These are phyloP conservation scores for Pestalotiopsis sp. DNA, from an alignment of 2,329 filamentous ascomycete genomes.

Conservation along the genomic window DNA sequence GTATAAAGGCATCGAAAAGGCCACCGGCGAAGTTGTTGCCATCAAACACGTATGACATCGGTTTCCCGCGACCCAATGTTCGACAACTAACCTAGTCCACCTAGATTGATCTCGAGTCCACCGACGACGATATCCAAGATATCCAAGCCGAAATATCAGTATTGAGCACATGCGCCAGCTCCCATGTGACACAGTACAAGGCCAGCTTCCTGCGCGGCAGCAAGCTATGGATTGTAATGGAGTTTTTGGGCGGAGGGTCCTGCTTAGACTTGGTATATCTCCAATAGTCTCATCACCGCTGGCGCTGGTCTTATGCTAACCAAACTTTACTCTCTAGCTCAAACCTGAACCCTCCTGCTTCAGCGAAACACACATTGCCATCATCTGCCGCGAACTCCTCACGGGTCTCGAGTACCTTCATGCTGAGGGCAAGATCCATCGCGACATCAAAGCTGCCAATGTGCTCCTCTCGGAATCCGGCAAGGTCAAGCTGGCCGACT, in stretches of 20 bases:
- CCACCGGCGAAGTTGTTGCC: slow-evolving; percentile 89
- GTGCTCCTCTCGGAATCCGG: slow-evolving; percentile 87
- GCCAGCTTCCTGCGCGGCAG: slow-evolving; percentile 93
- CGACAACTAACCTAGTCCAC: not conserved
- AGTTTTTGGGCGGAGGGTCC: slow-evolving; percentile 92
- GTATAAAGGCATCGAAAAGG: slow-evolving; percentile 91
- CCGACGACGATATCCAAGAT: slow-evolving; percentile 96
- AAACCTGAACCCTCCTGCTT: slow-evolving; percentile 77
- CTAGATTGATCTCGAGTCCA: slow-evolving; percentile 97
- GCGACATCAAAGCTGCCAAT: slow-evolving; percentile 96
- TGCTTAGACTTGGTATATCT: slow-evolving; percentile 81
- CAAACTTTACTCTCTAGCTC: slow-evolving; percentile 53
- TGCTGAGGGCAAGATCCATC: slow-evolving; percentile 90
- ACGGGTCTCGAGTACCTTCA: slow-evolving; percentile 91
- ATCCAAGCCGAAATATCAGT: slow-evolving; percentile 97
- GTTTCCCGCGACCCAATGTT: not conserved
- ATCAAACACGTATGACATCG: slow-evolving; percentile 81
- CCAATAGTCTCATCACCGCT: not conserved
- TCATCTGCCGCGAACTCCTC: slow-evolving; percentile 89
- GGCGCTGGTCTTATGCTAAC: slow-evolving; percentile 28
- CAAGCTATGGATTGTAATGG: slow-evolving; percentile 99
- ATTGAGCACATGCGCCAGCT: slow-evolving; percentile 90
- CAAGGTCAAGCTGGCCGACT: slow-evolving; percentile 94
- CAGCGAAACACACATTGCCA: slow-evolving; percentile 86
- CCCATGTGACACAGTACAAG: slow-evolving; percentile 94